Conservation (phyloP, 768 basidiomycete genomes). For the Russula abietina region DNA sequence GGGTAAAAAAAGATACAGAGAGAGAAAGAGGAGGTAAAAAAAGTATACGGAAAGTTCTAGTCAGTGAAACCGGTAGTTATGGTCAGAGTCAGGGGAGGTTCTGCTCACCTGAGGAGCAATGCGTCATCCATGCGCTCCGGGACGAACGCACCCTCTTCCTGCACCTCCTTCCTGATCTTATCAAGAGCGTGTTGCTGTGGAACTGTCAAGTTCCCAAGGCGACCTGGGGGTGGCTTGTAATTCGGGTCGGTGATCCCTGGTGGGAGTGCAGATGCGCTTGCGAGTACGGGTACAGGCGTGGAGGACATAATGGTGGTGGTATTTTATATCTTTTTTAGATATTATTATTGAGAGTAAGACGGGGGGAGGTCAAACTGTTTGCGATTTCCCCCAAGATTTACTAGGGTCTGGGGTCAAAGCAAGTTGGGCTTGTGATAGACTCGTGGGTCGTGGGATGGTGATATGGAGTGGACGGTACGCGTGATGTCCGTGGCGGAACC, state of each 20-base stretch:
- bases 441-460: neutral
- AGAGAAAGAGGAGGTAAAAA: neutral
- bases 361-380: neutral
- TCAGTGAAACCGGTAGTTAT: neutral
- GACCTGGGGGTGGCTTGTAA: slow-evolving; percentile 64
- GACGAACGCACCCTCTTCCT: slow-evolving; percentile 54
- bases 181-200: slow-evolving; percentile 60
- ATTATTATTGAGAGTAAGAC: too few species aligned
- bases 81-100: too few species aligned
- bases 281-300: slow-evolving; percentile 31
- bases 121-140: slow-evolving; percentile 66
- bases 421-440: neutral
- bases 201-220: slow-evolving; percentile 69
- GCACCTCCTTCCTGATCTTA: slow-evolving; percentile 58
- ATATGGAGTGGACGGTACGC: neutral
- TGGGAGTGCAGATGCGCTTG: slow-evolving; percentile 52
- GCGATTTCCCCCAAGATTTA: neutral
- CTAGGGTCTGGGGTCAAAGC: neutral
- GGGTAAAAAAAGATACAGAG: neutral
- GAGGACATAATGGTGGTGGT: neutral
- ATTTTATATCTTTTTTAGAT: neutral
- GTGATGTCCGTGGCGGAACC: neutral
- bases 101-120: slow-evolving; percentile 53
- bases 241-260: slow-evolving; percentile 55
- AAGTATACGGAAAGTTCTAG: neutral